phyloP scores from a whole-genome alignment of 208 protist genomes.

The Naegleria fowleri region DNA sequence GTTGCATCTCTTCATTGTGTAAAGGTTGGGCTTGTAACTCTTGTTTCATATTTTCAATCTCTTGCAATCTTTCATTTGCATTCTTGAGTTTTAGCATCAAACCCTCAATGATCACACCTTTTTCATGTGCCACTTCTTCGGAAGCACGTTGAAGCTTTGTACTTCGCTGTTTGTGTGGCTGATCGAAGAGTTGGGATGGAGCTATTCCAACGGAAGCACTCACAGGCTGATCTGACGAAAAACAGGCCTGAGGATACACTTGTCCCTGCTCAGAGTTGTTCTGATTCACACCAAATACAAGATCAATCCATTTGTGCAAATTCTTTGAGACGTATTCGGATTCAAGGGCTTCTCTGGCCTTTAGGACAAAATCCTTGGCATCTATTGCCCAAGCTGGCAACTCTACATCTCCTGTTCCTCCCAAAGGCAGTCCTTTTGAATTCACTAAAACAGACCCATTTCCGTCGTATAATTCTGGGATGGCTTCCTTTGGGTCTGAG shows the following conservation, averaged over 20 bases:
- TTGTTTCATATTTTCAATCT: not conserved
- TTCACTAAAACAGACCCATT: constrained; percentile 52
- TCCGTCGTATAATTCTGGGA: constrained; percentile 75
- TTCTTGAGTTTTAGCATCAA: not conserved
- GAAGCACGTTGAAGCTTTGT: not conserved
- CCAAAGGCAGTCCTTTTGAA: constrained; percentile 50
- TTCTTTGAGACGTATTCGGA: constrained; percentile 71
- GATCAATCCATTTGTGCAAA: constrained; percentile 95
- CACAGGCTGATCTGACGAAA: not conserved
- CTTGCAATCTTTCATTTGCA: not conserved
- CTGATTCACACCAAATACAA: constrained; percentile 86
- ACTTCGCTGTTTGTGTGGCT: not conserved
- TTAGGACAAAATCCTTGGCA: constrained; percentile 74
- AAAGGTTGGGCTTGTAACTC: not conserved
- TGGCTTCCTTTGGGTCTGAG: constrained; percentile 83
- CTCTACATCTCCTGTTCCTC: constrained; percentile 63
- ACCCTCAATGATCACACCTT: not conserved
- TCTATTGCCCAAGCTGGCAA: constrained; percentile 90
- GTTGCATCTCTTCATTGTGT: not conserved
- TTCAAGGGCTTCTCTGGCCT: constrained; percentile 85
- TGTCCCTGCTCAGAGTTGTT: not conserved
- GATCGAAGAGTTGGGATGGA: not conserved
- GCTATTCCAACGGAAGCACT: not conserved
- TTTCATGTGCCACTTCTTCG: not conserved
- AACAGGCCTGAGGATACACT: not conserved